A percentile compares a stretch with the other conserved stretches of the same genome.
phyloP scores from a whole-genome alignment of 75 land plant genomes.

The Isoetes taiwanensis region DNA sequence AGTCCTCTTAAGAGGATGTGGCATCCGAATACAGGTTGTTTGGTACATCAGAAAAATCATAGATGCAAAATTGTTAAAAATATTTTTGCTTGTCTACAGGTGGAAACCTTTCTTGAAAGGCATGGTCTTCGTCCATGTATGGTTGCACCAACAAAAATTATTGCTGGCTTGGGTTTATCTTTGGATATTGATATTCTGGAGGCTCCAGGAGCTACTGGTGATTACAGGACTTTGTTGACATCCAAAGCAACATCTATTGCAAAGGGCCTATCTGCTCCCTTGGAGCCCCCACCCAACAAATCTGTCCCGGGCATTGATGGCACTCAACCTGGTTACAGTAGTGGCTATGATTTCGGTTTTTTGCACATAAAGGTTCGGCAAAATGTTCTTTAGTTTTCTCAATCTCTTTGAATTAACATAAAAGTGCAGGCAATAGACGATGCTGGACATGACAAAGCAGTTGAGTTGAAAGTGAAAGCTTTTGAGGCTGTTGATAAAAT shows the following conservation, averaged over 20 bases:
- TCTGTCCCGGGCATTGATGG: slow-evolving; percentile 91
- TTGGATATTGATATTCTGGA: slow-evolving; percentile 94
- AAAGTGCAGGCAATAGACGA: slow-evolving; percentile 97
- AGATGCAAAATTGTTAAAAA: neutral
- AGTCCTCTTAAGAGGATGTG: slow-evolving; percentile 94
- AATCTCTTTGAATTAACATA: too few species aligned
- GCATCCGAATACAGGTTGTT: slow-evolving; percentile 82
- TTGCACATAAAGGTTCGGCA: slow-evolving; percentile 97
- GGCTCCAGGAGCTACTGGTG: slow-evolving; percentile 98
- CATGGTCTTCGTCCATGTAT: slow-evolving; percentile 85
- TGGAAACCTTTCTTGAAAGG: slow-evolving; percentile 59
- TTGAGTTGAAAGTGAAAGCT: slow-evolving; percentile 55
- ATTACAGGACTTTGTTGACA: slow-evolving; percentile 83
- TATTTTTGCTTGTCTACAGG: slow-evolving; percentile 28
- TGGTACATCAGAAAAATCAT: neutral
- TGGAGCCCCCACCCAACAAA: slow-evolving; percentile 44
- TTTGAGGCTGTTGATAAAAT: slow-evolving; percentile 87
- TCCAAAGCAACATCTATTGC: slow-evolving; percentile 87
- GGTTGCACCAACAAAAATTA: slow-evolving; percentile 99
- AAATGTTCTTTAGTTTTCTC: neutral
- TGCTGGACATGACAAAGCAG: slow-evolving; percentile 97
- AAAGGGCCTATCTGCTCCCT: slow-evolving; percentile 76
- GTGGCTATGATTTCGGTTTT: slow-evolving; percentile 97
- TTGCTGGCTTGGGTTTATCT: slow-evolving; percentile 88
- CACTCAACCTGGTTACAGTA: slow-evolving; percentile 44